Conservation (phyloP, 2,329 filamentous ascomycete genomes). For the Aspergillus niger region DNA sequence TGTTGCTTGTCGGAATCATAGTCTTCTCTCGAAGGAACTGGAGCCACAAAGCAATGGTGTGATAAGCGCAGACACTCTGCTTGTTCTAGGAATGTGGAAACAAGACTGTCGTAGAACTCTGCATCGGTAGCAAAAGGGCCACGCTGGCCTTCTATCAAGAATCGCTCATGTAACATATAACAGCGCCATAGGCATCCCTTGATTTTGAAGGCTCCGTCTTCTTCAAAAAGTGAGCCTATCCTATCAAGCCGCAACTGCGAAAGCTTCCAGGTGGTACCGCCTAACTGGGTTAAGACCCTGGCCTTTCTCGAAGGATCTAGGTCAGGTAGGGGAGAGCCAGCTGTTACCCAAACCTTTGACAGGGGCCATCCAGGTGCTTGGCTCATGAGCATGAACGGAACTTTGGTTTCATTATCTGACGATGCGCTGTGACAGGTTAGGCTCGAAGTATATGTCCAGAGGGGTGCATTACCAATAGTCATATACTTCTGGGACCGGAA, state of each 20-base stretch:
- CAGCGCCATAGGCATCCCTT: slow-evolving; percentile 25
- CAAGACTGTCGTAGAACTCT: slow-evolving; percentile 25
- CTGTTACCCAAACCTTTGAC: slow-evolving; percentile 23
- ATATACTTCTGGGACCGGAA: slow-evolving; percentile 37
- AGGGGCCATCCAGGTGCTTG: slow-evolving; percentile 33
- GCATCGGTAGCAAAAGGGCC: slow-evolving; percentile 25
- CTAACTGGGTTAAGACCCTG: slow-evolving; percentile 32
- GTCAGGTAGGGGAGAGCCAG: slow-evolving; percentile 11
- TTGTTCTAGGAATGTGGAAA: slow-evolving; percentile 16
- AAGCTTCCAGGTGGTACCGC: slow-evolving; percentile 26
- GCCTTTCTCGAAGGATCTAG: slow-evolving; percentile 17
- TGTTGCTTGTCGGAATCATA: slow-evolving; percentile 19
- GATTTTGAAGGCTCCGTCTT: slow-evolving; percentile 21
- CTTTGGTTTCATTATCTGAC: slow-evolving; percentile 28
- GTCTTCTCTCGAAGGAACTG: slow-evolving; percentile 14
- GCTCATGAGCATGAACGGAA: slow-evolving; percentile 39
- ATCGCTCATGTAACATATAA: slow-evolving; percentile 22
- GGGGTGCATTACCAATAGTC: slow-evolving; percentile 24
- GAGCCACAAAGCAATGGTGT: slow-evolving; percentile 22
- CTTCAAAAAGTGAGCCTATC: slow-evolving; percentile 34
- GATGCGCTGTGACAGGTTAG: slow-evolving; percentile 18
- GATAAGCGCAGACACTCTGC: slow-evolving; percentile 22
- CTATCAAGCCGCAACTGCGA: slow-evolving; percentile 29
- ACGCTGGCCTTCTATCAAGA: slow-evolving; percentile 17
- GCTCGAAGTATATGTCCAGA: background rate